Conservation (phyloP, 805 yeast genomes). For the Barnettozyma populi region DNA sequence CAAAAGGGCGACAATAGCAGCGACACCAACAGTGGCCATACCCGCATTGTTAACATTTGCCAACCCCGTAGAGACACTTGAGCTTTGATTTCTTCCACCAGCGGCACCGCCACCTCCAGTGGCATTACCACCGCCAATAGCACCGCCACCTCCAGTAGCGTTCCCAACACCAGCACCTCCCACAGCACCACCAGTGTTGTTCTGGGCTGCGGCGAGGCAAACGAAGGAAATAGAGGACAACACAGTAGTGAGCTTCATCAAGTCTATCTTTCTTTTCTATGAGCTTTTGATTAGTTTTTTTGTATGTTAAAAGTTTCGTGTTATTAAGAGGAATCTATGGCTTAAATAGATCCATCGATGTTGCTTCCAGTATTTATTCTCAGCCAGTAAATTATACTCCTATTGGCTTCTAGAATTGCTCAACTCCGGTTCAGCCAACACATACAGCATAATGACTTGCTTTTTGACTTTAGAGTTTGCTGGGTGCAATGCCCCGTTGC, state of each 20-base stretch:
- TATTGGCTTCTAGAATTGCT: background rate
- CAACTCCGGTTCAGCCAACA: background rate
- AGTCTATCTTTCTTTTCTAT: background rate
- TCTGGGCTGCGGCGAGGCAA: conserved; percentile 5
- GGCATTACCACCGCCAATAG: conserved; percentile 4
- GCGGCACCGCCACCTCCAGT: conserved; percentile 9
- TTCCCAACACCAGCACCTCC: background rate
- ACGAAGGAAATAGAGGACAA: conserved; percentile 5
- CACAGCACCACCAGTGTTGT: conserved; percentile 6
- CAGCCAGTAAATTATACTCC: background rate
- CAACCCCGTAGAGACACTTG: conserved; percentile 17
- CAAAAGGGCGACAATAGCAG: conserved; percentile 20
- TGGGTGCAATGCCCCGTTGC: background rate
- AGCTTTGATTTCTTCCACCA: background rate
- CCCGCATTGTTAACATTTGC: conserved; percentile 16
- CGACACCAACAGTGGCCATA: conserved; percentile 18
- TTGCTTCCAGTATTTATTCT: background rate
- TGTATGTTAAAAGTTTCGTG: background rate
- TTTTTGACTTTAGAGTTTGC: background rate
- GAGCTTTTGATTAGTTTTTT: background rate
- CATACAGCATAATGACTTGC: background rate
- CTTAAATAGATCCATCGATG: background rate
- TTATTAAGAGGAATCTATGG: background rate
- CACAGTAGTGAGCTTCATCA: conserved; percentile 9
- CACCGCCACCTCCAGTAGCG: conserved; percentile 2